phyloP scores from a whole-genome alignment of 257 asterid species.

The Primulina tabacum region DNA sequence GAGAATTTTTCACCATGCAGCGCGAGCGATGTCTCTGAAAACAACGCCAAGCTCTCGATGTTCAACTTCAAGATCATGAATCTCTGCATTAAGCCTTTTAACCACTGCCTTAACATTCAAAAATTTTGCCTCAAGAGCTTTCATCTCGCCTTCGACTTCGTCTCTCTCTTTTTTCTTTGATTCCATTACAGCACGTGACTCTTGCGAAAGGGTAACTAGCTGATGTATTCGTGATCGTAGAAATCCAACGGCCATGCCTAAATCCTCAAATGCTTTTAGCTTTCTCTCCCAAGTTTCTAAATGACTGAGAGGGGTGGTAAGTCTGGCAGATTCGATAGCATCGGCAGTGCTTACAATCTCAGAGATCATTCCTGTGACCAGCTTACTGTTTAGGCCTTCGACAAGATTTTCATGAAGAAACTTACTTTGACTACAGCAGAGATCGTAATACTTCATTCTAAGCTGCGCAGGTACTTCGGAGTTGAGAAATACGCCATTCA shows the following conservation, averaged over 20 bases:
- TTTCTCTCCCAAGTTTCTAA: conserved; percentile 53
- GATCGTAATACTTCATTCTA: conserved; percentile 45
- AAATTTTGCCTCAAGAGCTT: conserved; percentile 28
- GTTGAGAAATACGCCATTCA: conserved; percentile 32
- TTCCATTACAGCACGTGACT: conserved; percentile 21
- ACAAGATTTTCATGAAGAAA: conserved; percentile 56
- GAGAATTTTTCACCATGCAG: conserved; percentile 48
- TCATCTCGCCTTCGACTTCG: conserved; percentile 33
- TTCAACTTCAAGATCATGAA: conserved; percentile 33
- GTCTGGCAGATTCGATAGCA: conserved; percentile 44
- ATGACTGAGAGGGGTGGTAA: conserved; percentile 7
- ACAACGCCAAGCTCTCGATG: conserved; percentile 17
- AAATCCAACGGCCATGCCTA: conserved; percentile 77
- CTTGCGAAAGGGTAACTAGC: conserved; percentile 28
- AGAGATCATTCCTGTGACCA: conserved; percentile 50
- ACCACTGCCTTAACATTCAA: conserved; percentile 20
- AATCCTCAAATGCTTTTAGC: conserved; percentile 51
- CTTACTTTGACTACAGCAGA: conserved; percentile 50
- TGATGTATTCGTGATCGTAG: conserved; percentile 40
- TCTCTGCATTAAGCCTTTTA: conserved; percentile 33
- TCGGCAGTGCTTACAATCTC: conserved; percentile 65
- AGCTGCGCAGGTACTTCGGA: conserved; percentile 42
- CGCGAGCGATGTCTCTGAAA: conserved; percentile 38
- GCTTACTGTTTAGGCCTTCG: conserved; percentile 45
- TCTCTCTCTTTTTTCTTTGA: conserved; percentile 35